These are phyloP conservation scores for Monosporascus sp. DNA, from an alignment of 2,329 filamentous ascomycete species.

Conservation along the genomic window DNA sequence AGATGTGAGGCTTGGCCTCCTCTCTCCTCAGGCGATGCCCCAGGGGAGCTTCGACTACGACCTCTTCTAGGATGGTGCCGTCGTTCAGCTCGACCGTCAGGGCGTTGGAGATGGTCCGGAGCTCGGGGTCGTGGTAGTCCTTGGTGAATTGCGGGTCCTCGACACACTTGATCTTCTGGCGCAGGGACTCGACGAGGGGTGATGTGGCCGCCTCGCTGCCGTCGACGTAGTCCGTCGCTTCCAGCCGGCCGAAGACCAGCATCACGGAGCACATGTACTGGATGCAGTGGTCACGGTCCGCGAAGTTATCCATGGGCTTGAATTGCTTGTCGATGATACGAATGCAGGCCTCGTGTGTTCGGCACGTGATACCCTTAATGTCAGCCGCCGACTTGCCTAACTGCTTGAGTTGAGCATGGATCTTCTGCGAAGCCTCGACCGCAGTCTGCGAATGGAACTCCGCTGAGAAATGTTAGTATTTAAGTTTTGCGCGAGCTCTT, in stretches of 20 bases:
- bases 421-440: slow-evolving; percentile 86
- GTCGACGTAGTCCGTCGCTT: slow-evolving; percentile 90
- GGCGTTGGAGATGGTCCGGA: slow-evolving; percentile 96
- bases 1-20: slow-evolving; percentile 95
- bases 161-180: slow-evolving; percentile 90
- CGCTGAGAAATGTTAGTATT: slow-evolving; percentile 38
- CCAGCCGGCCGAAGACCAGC: slow-evolving; percentile 90
- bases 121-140: slow-evolving; percentile 90
- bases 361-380: slow-evolving; percentile 88
- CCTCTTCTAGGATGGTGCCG: slow-evolving; percentile 84
- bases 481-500: not conserved
- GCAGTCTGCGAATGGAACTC: slow-evolving; percentile 99
- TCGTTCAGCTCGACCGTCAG: slow-evolving; percentile 93
- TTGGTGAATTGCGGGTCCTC: slow-evolving; percentile 92
- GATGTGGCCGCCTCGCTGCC: slow-evolving; percentile 88
- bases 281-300: slow-evolving; percentile 98
- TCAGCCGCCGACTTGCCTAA: slow-evolving; percentile 88
- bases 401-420: slow-evolving; percentile 75
- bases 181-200: slow-evolving; percentile 80
- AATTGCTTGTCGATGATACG: slow-evolving; percentile 99
- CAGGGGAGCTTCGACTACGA: slow-evolving; percentile 88
- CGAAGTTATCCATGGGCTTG: slow-evolving; percentile 99
- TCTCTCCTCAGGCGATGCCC: slow-evolving; percentile 87
- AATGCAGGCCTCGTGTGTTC: slow-evolving; percentile 96
- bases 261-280: slow-evolving; percentile 99